Evolutionary conservation across 768 basidiomycete genomes (phyloP).

Genomic region (Termitomyces sp.): DNA sequence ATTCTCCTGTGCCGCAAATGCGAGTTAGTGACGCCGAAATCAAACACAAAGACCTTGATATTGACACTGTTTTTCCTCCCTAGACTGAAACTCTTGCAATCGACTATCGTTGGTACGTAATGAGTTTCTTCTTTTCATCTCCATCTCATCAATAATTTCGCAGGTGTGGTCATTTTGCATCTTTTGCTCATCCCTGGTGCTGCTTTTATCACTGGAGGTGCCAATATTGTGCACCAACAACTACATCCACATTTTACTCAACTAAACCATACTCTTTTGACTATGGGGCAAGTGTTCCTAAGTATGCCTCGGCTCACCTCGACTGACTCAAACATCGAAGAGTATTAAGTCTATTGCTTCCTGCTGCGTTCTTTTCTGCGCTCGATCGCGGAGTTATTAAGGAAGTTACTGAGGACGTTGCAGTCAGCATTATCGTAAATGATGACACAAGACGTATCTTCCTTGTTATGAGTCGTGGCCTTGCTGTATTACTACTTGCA

Average conservation of each 20-base stretch:
- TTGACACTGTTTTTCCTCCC: neutral
- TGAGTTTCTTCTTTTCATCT: neutral
- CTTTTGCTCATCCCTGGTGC: conserved; percentile 65
- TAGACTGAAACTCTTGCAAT: conserved; percentile 59
- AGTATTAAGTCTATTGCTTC: conserved; percentile 56
- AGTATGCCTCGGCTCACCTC: neutral
- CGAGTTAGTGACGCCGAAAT: conserved; percentile 43
- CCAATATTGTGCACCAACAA: conserved; percentile 59
- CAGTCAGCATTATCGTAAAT: conserved; percentile 24
- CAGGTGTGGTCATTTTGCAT: conserved; percentile 70
- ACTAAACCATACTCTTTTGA: conserved; percentile 64
- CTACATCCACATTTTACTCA: conserved; percentile 60
- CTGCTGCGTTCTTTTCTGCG: conserved; percentile 64
- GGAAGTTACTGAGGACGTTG: conserved; percentile 11
- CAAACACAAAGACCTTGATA: neutral
- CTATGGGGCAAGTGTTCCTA: conserved; percentile 47
- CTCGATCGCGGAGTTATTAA: conserved; percentile 29
- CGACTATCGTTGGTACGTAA: conserved; percentile 58
- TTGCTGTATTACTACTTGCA: conserved; percentile 55
- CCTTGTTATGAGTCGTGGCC: conserved; percentile 58
- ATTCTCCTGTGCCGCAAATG: conserved; percentile 55
- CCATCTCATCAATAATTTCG: neutral
- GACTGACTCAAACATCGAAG: conserved; percentile 23
- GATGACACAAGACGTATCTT: conserved; percentile 41
- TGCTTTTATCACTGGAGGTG: conserved; percentile 68